Base-by-base conservation (phyloP, 352 stramenopile genomes). In the Phytophthora podocarpi region DNA sequence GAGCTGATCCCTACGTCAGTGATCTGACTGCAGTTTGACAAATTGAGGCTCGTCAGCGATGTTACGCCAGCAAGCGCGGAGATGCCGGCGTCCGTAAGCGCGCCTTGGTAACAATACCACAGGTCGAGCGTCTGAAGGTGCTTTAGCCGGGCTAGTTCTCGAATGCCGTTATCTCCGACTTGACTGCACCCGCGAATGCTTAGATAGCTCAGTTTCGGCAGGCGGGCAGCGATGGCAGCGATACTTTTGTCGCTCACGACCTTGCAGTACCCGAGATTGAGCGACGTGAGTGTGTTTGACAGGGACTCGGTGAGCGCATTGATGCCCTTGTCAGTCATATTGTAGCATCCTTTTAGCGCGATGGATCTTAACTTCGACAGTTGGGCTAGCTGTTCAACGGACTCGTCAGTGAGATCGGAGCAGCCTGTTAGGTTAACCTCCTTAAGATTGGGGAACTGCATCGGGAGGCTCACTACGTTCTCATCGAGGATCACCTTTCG, bases 51-150 rank as follows among this genome's bases (percentile, higher is more conserved):
- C 18, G 78, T 89, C 27, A 93, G 69, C 39, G 80, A 87, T 10
- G 57, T 70, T 30, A 91, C 72, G 10, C 49, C 32, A 5, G 74
- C 59, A 1, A 93, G 59, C 3, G 77, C 72, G 0, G 63, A 67
- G 42, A 93, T 80, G 5, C 81, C 82, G 2, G 26, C 67, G 53
- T 93, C 85, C 0, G 82, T 91, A 21, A 93, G 70, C 41, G 87
- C 67, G 0, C 82, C 84, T 74, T 93, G 84, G 53, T 88, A 85
- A 67, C 82, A 91, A 64, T 93, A 93, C 84, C 82, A 93, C 4
- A 93, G 54, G 16, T 91, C 91, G 31, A 93, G 78, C 16, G 69
- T 83, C 48, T 73, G 55, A 12, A 91, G 55, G 15, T 74, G 52
- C 23, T 48, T 36, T 5, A 91, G 59, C 15, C 51, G 61, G 13